phyloP scores from a whole-genome alignment of 176 grass and related monocot genomes.

The Guadua angustifolia region DNA sequence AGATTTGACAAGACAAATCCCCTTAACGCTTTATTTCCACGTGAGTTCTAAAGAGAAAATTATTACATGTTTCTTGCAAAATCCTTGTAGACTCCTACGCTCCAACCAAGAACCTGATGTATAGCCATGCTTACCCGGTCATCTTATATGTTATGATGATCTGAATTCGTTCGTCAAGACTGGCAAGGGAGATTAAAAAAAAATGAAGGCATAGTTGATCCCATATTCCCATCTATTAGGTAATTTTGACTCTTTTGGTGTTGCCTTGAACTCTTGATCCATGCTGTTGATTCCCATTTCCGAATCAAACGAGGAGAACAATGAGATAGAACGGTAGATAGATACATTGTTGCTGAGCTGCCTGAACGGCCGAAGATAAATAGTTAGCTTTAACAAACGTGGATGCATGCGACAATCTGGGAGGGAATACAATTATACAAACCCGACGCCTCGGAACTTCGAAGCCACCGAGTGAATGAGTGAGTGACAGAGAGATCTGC shows the following conservation, averaged over 20 bases:
- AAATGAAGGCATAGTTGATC: not conserved
- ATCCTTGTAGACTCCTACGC: not conserved
- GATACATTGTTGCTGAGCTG: not conserved
- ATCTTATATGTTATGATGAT: not conserved
- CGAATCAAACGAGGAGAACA: not conserved
- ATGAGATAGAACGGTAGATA: not conserved
- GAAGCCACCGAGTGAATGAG: not conserved
- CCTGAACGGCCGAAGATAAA: not conserved
- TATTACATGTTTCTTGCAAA: not conserved
- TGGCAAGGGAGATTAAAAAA: not conserved
- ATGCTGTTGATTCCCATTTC: not conserved
- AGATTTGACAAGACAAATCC: too few relatives aligned
- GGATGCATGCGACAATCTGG: not conserved
- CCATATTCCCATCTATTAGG: not conserved
- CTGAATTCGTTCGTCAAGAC: not conserved
- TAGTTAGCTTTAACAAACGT: too few relatives aligned
- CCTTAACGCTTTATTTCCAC: too few relatives aligned
- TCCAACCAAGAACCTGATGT: not conserved
- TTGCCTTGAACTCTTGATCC: too few relatives aligned
- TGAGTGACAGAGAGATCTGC: not conserved
- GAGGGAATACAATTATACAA: not conserved
- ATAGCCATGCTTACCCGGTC: not conserved
- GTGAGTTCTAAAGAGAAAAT: not conserved
- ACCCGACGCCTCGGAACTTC: not conserved
- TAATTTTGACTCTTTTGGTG: not conserved